Conservation (phyloP, 2,329 filamentous ascomycete species). For the Moelleriella libera region DNA sequence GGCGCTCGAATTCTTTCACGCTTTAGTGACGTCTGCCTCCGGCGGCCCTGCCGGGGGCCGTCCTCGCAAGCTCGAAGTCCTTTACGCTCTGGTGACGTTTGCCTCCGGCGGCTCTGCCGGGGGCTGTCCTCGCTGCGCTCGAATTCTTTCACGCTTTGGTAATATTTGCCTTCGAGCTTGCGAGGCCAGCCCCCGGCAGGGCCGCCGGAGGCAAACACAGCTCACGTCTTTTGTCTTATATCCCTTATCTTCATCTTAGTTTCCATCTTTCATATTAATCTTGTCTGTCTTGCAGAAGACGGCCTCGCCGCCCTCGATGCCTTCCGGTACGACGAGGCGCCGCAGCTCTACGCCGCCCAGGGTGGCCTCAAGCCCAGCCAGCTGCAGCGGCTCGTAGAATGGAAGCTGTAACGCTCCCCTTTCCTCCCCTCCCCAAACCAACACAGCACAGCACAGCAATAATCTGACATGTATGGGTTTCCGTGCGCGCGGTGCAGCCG, state of each 20-base stretch:
- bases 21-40: too few relatives aligned
- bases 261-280: too few relatives aligned
- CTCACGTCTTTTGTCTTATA: too few relatives aligned
- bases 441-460: not conserved
- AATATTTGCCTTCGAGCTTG: too few relatives aligned
- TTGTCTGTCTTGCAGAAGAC: too few relatives aligned
- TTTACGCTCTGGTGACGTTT: not conserved
- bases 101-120: not conserved
- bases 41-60: too few relatives aligned
- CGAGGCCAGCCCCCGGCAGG: too few relatives aligned
- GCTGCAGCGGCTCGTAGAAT: constrained; percentile 47
- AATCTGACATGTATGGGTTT: not conserved
- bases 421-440: not conserved
- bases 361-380: constrained; percentile 37
- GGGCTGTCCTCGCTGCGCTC: too few relatives aligned
- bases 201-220: too few relatives aligned
- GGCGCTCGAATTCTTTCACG: too few relatives aligned
- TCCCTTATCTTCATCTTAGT: too few relatives aligned
- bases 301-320: not conserved
- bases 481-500: constrained; percentile 20
- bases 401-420: constrained; percentile 48
- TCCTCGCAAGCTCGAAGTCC: not conserved
- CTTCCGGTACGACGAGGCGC: constrained; percentile 38
- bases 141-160: too few relatives aligned
- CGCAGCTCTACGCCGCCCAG: constrained; percentile 17